Percentiles rank a stretch among this genome's conserved stretches.
These are phyloP conservation scores for Colletotrichum musicola DNA, from an alignment of 2,329 filamentous ascomycete species.

Conservation along the genomic window DNA sequence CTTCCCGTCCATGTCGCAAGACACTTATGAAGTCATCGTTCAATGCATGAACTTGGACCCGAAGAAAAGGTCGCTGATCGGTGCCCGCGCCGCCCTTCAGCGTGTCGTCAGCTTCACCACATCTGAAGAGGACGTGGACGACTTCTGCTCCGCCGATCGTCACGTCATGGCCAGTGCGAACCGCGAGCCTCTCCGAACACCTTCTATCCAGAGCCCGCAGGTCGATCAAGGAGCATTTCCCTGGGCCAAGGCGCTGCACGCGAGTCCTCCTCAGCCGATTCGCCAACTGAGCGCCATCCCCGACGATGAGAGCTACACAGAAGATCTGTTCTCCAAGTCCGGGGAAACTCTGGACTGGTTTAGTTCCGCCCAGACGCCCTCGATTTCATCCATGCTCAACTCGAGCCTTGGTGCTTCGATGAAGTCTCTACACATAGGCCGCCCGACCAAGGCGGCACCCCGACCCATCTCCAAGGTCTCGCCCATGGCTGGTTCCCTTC, in stretches of 20 bases:
- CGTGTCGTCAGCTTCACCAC: conserved; percentile 93
- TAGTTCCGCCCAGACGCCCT: conserved; percentile 81
- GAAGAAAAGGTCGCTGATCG: conserved; percentile 84
- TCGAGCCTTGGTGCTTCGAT: conserved; percentile 86
- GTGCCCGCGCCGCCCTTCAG: conserved; percentile 81
- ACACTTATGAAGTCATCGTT: conserved; percentile 93
- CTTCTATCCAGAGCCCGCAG: conserved; percentile 90
- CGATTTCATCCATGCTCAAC: conserved; percentile 85
- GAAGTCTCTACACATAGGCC: conserved; percentile 75
- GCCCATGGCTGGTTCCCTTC: conserved; percentile 76
- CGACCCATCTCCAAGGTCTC: conserved; percentile 67
- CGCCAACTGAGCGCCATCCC: conserved; percentile 91
- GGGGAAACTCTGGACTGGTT: conserved; percentile 82
- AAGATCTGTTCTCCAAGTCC: conserved; percentile 88
- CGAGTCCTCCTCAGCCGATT: conserved; percentile 75
- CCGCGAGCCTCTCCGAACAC: conserved; percentile 94
- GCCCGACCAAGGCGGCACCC: conserved; percentile 55
- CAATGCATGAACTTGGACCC: conserved; percentile 94
- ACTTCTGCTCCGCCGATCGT: conserved; percentile 89
- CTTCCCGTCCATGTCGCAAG: conserved; percentile 98
- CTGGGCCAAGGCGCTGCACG: conserved; percentile 92
- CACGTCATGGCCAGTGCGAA: conserved; percentile 86
- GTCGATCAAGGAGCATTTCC: conserved; percentile 88
- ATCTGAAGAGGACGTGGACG: conserved; percentile 89
- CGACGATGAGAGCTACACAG: conserved; percentile 81